Percentiles rank a stretch among this genome's conserved stretches.
phyloP scores from a whole-genome alignment of 2,329 filamentous ascomycete species.

The Incumbomyces lentus region DNA sequence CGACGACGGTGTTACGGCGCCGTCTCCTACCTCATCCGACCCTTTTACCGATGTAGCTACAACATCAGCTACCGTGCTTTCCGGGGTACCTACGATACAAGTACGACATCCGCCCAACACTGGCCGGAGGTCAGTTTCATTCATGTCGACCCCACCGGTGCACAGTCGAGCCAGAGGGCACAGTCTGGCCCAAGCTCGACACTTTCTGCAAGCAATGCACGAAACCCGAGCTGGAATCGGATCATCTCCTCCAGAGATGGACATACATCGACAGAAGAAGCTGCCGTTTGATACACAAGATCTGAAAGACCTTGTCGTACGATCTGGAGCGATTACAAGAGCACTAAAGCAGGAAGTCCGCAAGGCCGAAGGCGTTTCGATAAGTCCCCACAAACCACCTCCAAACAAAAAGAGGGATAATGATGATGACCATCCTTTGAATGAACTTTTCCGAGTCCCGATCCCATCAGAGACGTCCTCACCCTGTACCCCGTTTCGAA shows the following conservation, averaged over 20 bases:
- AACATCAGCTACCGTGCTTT: neutral
- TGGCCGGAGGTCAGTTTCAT: conserved; percentile 20
- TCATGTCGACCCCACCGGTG: conserved; percentile 15
- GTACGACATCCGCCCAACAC: conserved; percentile 18
- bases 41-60: conserved; percentile 40
- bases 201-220: conserved; percentile 52
- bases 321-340: conserved; percentile 39
- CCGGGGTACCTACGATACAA: neutral
- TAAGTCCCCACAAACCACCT: conserved; percentile 20
- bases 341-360: conserved; percentile 41
- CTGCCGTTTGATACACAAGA: conserved; percentile 58
- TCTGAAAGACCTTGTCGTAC: conserved; percentile 49
- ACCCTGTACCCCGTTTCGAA: conserved; percentile 21
- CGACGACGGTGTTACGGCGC: conserved; percentile 40
- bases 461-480: conserved; percentile 18
- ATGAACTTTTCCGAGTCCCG: conserved; percentile 38
- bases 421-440: conserved; percentile 34
- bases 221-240: conserved; percentile 31
- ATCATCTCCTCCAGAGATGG: conserved; percentile 23
- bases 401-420: conserved; percentile 15
- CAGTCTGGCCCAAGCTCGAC: conserved; percentile 49
- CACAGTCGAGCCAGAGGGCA: conserved; percentile 42
- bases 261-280: conserved; percentile 34
- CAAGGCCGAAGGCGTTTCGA: conserved; percentile 37
- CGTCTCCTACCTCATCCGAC: conserved; percentile 47